Conservation (phyloP, 257 asterid species). For the Misopates orontium region DNA sequence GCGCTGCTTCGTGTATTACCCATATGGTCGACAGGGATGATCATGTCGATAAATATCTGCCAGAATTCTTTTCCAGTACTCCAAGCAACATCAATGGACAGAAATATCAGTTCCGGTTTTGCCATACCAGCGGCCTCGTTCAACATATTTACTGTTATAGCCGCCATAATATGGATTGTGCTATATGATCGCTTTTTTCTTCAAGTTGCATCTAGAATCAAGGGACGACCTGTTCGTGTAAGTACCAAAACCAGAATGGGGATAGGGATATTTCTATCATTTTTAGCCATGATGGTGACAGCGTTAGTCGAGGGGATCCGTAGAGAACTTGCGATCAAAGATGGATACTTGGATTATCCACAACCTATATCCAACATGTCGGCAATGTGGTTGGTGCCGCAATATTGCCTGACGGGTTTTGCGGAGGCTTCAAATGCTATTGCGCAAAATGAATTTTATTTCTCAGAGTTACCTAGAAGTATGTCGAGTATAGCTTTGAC, state of each 20-base stretch:
- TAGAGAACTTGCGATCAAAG: slow-evolving; percentile 18
- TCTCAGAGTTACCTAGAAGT: slow-evolving; percentile 60
- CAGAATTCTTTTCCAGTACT: slow-evolving; percentile 57
- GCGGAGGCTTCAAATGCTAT: slow-evolving; percentile 57
- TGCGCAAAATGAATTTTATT: slow-evolving; percentile 66
- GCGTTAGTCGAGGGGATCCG: slow-evolving; percentile 55
- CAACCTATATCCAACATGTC: slow-evolving; percentile 35
- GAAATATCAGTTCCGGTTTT: slow-evolving; percentile 50
- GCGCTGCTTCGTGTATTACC: slow-evolving; percentile 56
- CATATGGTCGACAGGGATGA: slow-evolving; percentile 65
- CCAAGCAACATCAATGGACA: slow-evolving; percentile 65
- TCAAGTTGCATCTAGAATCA: slow-evolving; percentile 57
- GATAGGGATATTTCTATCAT: slow-evolving; percentile 56
- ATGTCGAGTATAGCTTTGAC: slow-evolving; percentile 72
- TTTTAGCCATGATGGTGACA: slow-evolving; percentile 44
- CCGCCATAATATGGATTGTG: slow-evolving; percentile 52
- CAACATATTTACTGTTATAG: slow-evolving; percentile 34
- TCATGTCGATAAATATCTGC: slow-evolving; percentile 45
- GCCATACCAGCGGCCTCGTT: slow-evolving; percentile 76
- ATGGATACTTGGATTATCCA: not conserved
- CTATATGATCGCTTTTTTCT: slow-evolving; percentile 56
- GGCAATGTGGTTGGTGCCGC: slow-evolving; percentile 75
- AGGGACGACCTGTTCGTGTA: slow-evolving; percentile 38
- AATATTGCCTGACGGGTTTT: slow-evolving; percentile 50
- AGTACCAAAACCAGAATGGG: slow-evolving; percentile 64